Conservation (phyloP, 2,329 filamentous ascomycete genomes). For the Tolypocladium inflatum region DNA sequence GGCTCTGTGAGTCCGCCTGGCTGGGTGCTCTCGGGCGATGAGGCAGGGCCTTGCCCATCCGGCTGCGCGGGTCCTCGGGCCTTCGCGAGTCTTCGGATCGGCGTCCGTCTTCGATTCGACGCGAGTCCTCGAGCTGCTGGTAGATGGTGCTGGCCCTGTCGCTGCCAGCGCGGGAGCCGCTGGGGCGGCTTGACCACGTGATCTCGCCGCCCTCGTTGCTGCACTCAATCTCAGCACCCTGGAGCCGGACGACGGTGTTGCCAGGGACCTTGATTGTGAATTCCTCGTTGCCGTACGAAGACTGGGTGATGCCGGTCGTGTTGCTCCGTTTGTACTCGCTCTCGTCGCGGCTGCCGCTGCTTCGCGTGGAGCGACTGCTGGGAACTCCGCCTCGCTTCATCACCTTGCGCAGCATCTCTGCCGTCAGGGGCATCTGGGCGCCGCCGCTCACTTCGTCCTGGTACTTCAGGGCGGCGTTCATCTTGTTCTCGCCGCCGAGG, state of each 20-base stretch:
- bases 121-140: constrained; percentile 34
- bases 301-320: constrained; percentile 51
- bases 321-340: constrained; percentile 54
- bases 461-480: constrained; percentile 31
- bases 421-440: constrained; percentile 39
- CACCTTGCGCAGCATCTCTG: constrained; percentile 43
- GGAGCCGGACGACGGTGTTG: constrained; percentile 44
- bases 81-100: constrained; percentile 23
- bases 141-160: constrained; percentile 42
- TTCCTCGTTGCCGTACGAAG: constrained; percentile 40
- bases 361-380: constrained; percentile 48
- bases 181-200: constrained; percentile 33
- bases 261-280: constrained; percentile 53
- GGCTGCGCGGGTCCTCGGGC: constrained; percentile 34
- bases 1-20: constrained; percentile 35
- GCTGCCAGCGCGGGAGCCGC: constrained; percentile 31
- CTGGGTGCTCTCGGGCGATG: constrained; percentile 38
- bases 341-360: constrained; percentile 51
- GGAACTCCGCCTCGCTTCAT: constrained; percentile 33
- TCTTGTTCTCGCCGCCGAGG: constrained; percentile 27
- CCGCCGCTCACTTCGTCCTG: constrained; percentile 42
- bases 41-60: constrained; percentile 31
- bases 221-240: constrained; percentile 49
- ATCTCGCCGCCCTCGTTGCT: constrained; percentile 50
- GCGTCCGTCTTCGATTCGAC: constrained; percentile 7